A percentile compares a stretch with the other conserved stretches of the same genome.
phyloP scores from a whole-genome alignment of 345 rosid genomes.

The Citrus unshiu region DNA sequence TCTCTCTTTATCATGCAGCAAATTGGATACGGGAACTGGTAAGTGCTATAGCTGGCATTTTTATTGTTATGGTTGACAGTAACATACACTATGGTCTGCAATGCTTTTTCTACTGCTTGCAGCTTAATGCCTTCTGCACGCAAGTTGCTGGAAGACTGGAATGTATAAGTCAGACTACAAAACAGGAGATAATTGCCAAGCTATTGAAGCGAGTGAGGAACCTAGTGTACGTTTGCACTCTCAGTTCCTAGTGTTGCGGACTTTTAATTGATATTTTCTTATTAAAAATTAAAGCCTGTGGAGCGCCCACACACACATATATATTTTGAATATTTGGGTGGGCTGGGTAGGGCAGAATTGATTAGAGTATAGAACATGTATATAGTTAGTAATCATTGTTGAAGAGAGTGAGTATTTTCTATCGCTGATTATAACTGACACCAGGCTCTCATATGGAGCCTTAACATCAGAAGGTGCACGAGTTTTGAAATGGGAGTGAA shows the following conservation, averaged over 20 bases:
- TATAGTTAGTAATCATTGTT: neutral
- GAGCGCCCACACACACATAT: too few relatives aligned
- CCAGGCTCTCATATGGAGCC: neutral
- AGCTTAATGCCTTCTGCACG: slow-evolving; percentile 83
- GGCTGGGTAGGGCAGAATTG: neutral
- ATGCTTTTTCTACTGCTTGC: slow-evolving; percentile 18
- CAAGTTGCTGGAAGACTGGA: slow-evolving; percentile 58
- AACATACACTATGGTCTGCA: slow-evolving; percentile 11
- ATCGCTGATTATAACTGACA: neutral
- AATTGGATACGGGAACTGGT: slow-evolving; percentile 89
- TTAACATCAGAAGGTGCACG: neutral
- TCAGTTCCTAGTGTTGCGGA: slow-evolving; percentile 10
- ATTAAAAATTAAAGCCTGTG: slow-evolving; percentile 1
- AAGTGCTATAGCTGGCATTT: slow-evolving; percentile 20
- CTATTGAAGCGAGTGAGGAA: slow-evolving; percentile 68
- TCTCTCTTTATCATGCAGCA: slow-evolving; percentile 66
- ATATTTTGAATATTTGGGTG: neutral
- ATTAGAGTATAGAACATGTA: neutral
- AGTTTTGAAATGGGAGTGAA: neutral
- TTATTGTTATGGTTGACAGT: slow-evolving; percentile 5
- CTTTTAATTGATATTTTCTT: slow-evolving; percentile 14
- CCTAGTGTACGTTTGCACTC: slow-evolving; percentile 53
- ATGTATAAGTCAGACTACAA: slow-evolving; percentile 53
- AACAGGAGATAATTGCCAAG: slow-evolving; percentile 58
- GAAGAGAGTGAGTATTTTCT: neutral